Base-by-base conservation (phyloP, 2,329 filamentous ascomycete species). In the Fusarium beomiforme region DNA sequence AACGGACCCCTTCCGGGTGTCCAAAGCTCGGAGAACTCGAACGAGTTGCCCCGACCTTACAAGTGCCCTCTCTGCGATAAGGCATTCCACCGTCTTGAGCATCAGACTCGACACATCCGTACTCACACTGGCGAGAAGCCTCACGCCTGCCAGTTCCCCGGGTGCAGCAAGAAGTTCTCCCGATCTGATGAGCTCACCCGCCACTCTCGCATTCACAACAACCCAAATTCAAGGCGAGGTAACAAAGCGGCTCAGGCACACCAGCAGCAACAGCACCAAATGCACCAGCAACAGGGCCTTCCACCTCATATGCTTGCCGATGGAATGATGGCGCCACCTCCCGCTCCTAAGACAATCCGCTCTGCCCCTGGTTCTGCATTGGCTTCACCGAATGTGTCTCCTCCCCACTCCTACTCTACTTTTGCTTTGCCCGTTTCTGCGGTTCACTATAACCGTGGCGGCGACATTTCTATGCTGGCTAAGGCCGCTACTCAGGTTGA, bases 121-220 rank as follows among this genome's bases (percentile, higher is more conserved):
- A 98, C 96, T 10, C 95, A 99, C 83, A 99, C 95, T 0, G 96
- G 95, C 77, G 95, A 99, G 86, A 99, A 98, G 87, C 95, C 95
- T 50, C 96, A 98, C 79, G 95, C 93, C 69, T 99, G 95, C 89
- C 91, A 93, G 81, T 98, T 95, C 78, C 94, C 94, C 7, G 94
- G 95, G 76, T 98, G 95, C 89, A 95, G 93, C 76, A 98, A 98
- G 85, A 93, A 95, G 78, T 98, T 99, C 85, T 97, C 93, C 72
- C 91, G 95, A 72, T 98, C 95, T 16, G 95, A 99, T 80, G 95
- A 99, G 84, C 87, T 99, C 75, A 99, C 96, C 69, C 91, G 95
- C 68, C 95, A 99, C 84, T 98, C 95, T 80, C 90, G 95, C 81
- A 99, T 99, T 85, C 95, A 99, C 89, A 98, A 93, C 89, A 99